phyloP scores from a whole-genome alignment of 306 rosid genomes.

The Arachis hypogaea region DNA sequence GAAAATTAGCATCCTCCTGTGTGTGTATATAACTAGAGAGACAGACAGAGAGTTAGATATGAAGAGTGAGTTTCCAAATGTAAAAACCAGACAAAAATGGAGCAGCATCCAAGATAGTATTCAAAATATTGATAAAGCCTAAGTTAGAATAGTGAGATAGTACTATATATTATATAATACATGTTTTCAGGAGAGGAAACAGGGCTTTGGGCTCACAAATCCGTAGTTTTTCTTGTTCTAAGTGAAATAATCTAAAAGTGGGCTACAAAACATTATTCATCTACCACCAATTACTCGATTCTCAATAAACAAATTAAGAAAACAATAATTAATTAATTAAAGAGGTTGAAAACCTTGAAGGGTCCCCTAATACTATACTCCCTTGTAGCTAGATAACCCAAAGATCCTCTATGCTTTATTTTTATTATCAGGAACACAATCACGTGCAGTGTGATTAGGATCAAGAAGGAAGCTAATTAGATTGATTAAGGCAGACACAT shows the following conservation, averaged over 20 bases:
- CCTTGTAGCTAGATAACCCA: neutral
- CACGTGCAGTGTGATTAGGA: constrained; percentile 23
- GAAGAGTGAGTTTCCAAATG: constrained; percentile 11
- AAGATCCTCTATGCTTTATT: constrained; percentile 14
- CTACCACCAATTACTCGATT: constrained; percentile 40
- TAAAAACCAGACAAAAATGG: constrained; percentile 43
- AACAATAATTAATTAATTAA: neutral
- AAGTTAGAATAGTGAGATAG: neutral
- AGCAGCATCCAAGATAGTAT: constrained; percentile 33
- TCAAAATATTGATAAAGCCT: constrained; percentile 18
- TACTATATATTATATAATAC: constrained; percentile 23
- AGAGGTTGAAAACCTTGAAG: constrained; percentile 5
- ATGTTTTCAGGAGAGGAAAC: constrained; percentile 48
- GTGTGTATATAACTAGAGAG: constrained; percentile 1
- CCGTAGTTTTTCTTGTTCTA: constrained; percentile 42
- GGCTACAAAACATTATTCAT: constrained; percentile 34
- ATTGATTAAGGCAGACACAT: too few species aligned
- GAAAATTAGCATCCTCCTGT: neutral
- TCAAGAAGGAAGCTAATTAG: neutral
- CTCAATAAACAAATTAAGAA: constrained; percentile 4
- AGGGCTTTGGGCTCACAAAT: constrained; percentile 41
- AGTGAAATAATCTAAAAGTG: constrained; percentile 20
- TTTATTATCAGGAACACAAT: constrained; percentile 8
- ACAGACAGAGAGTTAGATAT: neutral
- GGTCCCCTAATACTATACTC: constrained; percentile 18